Evolutionary conservation across 495 filamentous ascomycete genomes (phyloP), one percentile per base, ranked within the genome.

Genomic region (Penicillium diatomitis): DNA sequence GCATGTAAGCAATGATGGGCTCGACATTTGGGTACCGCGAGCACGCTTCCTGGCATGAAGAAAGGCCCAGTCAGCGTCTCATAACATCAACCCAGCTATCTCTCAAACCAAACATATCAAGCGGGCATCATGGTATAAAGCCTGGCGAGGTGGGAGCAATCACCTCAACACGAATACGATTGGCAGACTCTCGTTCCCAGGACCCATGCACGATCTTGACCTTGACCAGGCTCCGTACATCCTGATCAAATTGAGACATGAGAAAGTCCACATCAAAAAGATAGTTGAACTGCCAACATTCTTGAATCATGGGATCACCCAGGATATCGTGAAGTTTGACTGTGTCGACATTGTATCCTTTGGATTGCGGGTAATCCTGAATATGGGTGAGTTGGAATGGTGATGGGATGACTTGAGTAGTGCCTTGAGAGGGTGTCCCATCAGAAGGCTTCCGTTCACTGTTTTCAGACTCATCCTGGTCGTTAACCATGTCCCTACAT

Each of bases 201-300:
- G 85, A 90, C 2, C 90, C 90, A 69, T 96, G 90, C 8, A 95
- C 76, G 31, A 96, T 70, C 54, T 86, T 83, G 6, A 95, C 77
- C 42, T 80, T 70, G 8, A 90, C 79, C 0, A 84, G 51, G 39
- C 69, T 56, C 20, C 77, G 72, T 7, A 84, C 77, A 68, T 92
- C 88, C 5, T 72, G 60, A 50, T 95, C 86, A 52, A 96, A 84
- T 7, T 78, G 66, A 20, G 53, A 69, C 79, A 85, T 81, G 9
- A 85, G 45, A 58, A 89, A 96, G 48, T 88, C 79, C 28, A 95
- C 69, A 68, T 95, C 84, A 58, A 91, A 83, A 3, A 90, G 69
- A 57, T 83, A 95, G 56, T 95, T 95, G 65, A 96, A 95, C 36
- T 88, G 77, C 90, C 90, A 96, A 55, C 85, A 87, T 64, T 92